These are phyloP conservation scores for Ramaria sp. DNA, from an alignment of 768 basidiomycete genomes.

Conservation along the genomic window DNA sequence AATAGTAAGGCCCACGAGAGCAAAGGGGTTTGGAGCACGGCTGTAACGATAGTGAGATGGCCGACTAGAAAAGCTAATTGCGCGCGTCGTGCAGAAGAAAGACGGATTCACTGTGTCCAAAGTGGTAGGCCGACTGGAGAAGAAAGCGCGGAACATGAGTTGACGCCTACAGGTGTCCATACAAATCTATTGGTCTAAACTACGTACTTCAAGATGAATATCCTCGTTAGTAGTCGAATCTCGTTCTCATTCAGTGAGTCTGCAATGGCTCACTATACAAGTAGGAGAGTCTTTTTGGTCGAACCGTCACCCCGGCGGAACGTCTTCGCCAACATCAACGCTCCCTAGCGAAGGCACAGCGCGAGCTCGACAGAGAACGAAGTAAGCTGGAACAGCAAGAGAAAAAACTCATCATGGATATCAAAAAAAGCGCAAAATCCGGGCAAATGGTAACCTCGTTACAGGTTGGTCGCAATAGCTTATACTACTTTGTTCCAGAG, in stretches of 20 bases:
- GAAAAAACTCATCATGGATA: constrained; percentile 92
- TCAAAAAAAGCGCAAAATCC: constrained; percentile 91
- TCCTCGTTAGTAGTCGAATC: constrained; percentile 3
- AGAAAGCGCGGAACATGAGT: background rate
- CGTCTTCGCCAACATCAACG: constrained; percentile 95
- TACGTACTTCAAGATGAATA: constrained; percentile 6
- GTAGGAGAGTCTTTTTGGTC: constrained; percentile 92
- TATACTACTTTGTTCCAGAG: constrained; percentile 42
- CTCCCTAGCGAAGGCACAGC: constrained; percentile 90
- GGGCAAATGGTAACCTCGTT: constrained; percentile 70
- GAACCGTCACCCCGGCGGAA: constrained; percentile 91
- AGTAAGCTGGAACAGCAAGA: constrained; percentile 90
- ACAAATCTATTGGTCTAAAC: background rate
- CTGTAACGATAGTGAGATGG: background rate
- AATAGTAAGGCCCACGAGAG: constrained; percentile 45
- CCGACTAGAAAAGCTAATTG: background rate
- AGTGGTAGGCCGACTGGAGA: background rate
- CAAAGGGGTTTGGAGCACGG: constrained; percentile 45
- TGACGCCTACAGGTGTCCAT: background rate
- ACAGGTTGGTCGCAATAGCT: no score
- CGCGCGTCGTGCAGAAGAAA: background rate
- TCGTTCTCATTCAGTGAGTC: background rate
- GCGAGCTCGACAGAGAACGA: constrained; percentile 94
- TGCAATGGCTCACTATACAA: background rate
- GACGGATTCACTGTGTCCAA: background rate